Percentiles rank a stretch among this genome's conserved stretches.
phyloP scores from a whole-genome alignment of 2,329 filamentous ascomycete species.

The Alternaria metachromatica region DNA sequence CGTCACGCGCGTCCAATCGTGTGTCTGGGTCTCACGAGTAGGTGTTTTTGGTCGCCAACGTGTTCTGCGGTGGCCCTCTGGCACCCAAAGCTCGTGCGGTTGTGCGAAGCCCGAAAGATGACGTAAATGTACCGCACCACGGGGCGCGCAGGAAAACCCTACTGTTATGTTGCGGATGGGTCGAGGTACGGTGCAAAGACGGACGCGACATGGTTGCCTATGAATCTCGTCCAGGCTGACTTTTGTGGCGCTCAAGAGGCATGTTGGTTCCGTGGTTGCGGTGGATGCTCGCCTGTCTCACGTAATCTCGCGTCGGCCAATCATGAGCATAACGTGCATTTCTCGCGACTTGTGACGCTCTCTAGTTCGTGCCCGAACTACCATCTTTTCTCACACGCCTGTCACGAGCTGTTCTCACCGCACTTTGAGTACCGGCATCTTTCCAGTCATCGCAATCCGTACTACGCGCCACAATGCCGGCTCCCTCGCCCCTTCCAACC shows the following conservation, averaged over 20 bases:
- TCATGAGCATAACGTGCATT: slow-evolving; percentile 10
- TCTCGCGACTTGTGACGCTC: slow-evolving; percentile 1
- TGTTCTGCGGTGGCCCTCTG: neutral
- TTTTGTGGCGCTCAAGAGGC: slow-evolving; percentile 14
- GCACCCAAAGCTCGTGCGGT: slow-evolving; percentile 1
- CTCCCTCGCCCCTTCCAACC: slow-evolving; percentile 41
- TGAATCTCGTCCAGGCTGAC: neutral
- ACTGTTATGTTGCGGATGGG: neutral
- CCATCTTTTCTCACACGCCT: neutral
- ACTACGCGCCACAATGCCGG: slow-evolving; percentile 31
- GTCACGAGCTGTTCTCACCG: neutral
- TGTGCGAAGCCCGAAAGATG: neutral
- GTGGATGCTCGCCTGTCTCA: slow-evolving; percentile 13
- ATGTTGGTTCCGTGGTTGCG: slow-evolving; percentile 5
- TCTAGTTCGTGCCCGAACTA: neutral
- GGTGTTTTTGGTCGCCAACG: neutral
- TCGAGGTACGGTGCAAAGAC: neutral
- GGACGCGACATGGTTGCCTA: neutral
- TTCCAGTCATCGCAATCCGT: neutral
- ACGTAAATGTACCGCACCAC: neutral
- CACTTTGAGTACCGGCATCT: neutral
- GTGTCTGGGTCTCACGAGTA: neutral
- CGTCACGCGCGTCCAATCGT: neutral
- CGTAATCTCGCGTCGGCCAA: slow-evolving; percentile 18
- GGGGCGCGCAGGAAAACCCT: neutral